phyloP scores from a whole-genome alignment of 495 filamentous ascomycete species.

The Massariosphaeria phaeospora region DNA sequence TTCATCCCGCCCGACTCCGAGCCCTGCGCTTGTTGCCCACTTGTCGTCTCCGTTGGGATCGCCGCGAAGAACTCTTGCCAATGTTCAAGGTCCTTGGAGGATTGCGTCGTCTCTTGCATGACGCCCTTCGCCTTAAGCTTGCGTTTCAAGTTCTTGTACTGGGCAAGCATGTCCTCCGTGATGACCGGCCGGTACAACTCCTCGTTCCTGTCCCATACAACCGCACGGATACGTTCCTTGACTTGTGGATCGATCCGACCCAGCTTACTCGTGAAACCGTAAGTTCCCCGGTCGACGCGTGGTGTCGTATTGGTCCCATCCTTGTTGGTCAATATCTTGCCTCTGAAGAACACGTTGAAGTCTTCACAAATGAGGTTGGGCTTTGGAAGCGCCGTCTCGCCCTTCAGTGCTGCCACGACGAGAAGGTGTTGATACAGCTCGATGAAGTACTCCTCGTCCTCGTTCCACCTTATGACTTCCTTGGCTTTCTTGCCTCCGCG shows the following conservation, averaged over 20 bases:
- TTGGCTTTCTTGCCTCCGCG: neutral
- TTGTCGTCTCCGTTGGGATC: neutral
- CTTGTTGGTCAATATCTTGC: neutral
- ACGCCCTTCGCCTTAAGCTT: neutral
- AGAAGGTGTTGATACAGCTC: neutral
- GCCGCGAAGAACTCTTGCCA: neutral
- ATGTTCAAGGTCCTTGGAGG: neutral
- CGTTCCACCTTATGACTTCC: neutral
- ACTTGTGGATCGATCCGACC: neutral
- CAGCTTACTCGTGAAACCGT: conserved; percentile 1
- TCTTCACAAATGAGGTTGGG: neutral
- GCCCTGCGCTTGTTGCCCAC: neutral
- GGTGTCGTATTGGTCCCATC: neutral
- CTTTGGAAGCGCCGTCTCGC: neutral
- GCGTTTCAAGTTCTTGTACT: neutral
- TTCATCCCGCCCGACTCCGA: no score
- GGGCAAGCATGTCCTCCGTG: neutral
- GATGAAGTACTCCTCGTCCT: neutral
- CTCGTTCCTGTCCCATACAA: neutral
- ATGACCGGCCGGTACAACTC: neutral
- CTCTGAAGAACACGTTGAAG: conserved; percentile 15
- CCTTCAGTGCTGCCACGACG: neutral
- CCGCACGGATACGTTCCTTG: neutral
- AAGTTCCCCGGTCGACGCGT: neutral
- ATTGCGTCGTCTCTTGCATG: neutral